These are phyloP conservation scores for Cyclotella kingstonii DNA, from an alignment of 108 stramenopile genomes.

Conservation along the genomic window DNA sequence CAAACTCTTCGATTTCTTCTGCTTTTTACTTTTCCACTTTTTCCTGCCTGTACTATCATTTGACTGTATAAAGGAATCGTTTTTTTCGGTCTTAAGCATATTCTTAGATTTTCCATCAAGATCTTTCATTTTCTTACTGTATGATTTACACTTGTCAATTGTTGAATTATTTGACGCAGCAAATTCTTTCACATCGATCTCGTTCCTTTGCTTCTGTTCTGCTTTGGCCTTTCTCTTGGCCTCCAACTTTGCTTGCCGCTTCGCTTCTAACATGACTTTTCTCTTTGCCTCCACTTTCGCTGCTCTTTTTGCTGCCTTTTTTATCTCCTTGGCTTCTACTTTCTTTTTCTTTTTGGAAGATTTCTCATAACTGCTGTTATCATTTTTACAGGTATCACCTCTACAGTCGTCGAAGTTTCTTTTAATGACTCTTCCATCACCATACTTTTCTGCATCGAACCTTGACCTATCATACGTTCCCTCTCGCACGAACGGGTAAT, in stretches of 20 bases:
- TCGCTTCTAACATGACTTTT: slow-evolving; percentile 24
- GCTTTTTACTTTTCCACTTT: slow-evolving; percentile 1
- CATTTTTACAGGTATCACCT: not conserved
- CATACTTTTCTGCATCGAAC: slow-evolving; percentile 41
- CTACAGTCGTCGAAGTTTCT: slow-evolving; percentile 73
- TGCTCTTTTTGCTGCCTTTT: slow-evolving; percentile 20
- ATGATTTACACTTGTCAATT: no score
- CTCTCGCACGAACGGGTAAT: slow-evolving; percentile 70
- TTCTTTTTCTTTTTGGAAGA: slow-evolving; percentile 5
- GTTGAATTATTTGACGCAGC: no score
- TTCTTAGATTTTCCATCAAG: not conserved
- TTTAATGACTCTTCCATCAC: slow-evolving; percentile 80
- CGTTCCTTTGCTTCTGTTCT: slow-evolving; percentile 20
- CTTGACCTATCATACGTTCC: slow-evolving; percentile 63
- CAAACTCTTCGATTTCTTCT: not conserved
- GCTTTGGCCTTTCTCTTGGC: slow-evolving; percentile 63
- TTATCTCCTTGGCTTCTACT: slow-evolving; percentile 24
- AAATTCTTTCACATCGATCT: slow-evolving; percentile 1
- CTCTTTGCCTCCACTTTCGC: slow-evolving; percentile 35
- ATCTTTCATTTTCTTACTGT: not conserved
- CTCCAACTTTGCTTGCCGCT: slow-evolving; percentile 59
- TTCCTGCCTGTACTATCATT: slow-evolving; percentile 5
- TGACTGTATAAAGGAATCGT: not conserved
- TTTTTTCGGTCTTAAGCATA: no score
- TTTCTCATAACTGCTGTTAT: slow-evolving; percentile 7